Conservation (phyloP, 495 filamentous ascomycete genomes). For the Aspergillus ostianus region DNA sequence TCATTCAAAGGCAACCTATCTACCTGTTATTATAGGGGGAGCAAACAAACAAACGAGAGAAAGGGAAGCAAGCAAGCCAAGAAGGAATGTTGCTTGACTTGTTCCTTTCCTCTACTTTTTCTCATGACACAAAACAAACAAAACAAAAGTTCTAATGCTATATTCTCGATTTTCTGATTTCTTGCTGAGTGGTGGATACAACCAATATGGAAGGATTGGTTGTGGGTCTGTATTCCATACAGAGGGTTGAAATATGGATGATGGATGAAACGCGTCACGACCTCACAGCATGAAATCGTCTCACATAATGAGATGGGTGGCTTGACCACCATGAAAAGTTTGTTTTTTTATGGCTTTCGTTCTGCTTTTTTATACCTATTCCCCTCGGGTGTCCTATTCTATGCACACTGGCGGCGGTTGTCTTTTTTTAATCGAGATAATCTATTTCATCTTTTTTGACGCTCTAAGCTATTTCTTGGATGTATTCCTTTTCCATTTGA, state of each 20-base stretch:
- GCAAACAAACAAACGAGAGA: neutral
- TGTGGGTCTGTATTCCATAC: too few relatives aligned
- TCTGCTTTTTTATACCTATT: conserved; percentile 8
- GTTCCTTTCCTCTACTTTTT: neutral
- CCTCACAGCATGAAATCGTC: conserved; percentile 13
- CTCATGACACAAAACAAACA: neutral
- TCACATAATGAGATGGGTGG: neutral
- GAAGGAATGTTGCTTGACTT: neutral
- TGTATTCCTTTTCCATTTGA: too few relatives aligned
- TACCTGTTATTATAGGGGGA: conserved; percentile 9
- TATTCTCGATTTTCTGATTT: neutral
- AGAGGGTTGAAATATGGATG: too few relatives aligned
- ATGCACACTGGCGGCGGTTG: conserved; percentile 16
- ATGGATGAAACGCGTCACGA: conserved; percentile 22
- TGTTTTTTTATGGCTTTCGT: conserved; percentile 7
- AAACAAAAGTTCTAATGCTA: neutral
- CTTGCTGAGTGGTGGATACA: neutral
- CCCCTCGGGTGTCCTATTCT: conserved; percentile 14
- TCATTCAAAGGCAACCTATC: conserved; percentile 2
- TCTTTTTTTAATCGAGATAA: neutral
- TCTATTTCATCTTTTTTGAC: conserved; percentile 10
- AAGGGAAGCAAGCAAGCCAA: neutral
- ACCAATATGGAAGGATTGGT: neutral
- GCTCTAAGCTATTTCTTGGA: too few relatives aligned
- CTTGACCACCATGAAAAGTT: conserved; percentile 14